Conservation (phyloP, 2,329 filamentous ascomycete genomes). For the Aspergillus phoenicis region DNA sequence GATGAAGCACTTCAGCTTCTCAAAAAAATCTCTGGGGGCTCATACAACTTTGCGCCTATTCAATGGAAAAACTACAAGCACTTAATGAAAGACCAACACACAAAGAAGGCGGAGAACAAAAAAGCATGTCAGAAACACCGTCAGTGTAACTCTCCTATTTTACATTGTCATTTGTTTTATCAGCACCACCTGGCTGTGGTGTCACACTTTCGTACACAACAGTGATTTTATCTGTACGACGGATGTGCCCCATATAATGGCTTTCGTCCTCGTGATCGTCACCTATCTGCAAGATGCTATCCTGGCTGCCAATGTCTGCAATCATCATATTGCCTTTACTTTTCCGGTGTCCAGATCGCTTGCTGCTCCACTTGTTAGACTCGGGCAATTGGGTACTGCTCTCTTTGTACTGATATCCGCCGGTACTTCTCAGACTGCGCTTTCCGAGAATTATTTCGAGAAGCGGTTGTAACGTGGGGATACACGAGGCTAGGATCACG, state of each 20-base stretch:
- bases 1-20: background rate
- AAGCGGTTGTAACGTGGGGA: slow-evolving; percentile 37
- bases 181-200: background rate
- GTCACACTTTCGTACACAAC: slow-evolving; percentile 14
- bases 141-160: background rate
- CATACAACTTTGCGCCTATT: background rate
- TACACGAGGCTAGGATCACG: slow-evolving; percentile 38
- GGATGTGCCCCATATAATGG: slow-evolving; percentile 17
- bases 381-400: slow-evolving; percentile 2
- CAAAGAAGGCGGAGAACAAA: background rate
- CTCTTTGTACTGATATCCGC: slow-evolving; percentile 14
- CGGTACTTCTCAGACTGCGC: slow-evolving; percentile 15
- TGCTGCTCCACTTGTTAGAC: background rate
- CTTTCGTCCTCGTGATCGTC: slow-evolving; percentile 10
- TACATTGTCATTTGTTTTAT: background rate
- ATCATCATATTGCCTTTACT: slow-evolving; percentile 4
- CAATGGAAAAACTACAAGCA: background rate
- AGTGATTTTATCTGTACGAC: slow-evolving; percentile 21
- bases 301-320: slow-evolving; percentile 26
- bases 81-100: background rate
- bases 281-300: slow-evolving; percentile 24
- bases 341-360: slow-evolving; percentile 13
- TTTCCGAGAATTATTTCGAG: slow-evolving; percentile 30
- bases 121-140: background rate
- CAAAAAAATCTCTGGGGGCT: background rate